A percentile compares a stretch with the other conserved stretches of the same genome.
Evolutionary conservation across 1,284 basidiomycete genomes (phyloP).

Genomic region (Sporisorium graminicola): DNA sequence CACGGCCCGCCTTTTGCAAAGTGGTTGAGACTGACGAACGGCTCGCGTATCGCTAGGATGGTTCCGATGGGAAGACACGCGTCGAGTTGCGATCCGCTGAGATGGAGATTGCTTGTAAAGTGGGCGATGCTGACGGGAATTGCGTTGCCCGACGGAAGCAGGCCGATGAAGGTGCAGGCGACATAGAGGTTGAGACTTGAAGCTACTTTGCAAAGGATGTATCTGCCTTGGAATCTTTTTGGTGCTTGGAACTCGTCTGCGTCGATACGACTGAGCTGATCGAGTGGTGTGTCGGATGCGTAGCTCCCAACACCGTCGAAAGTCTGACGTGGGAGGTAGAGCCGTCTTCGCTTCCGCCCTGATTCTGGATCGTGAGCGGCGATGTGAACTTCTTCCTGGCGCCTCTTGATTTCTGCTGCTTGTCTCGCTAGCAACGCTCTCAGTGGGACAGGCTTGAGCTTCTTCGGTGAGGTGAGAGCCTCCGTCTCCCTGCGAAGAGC

Average conservation of each 20-base stretch:
- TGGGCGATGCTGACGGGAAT: conserved; percentile 62
- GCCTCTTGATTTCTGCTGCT: conserved; percentile 57
- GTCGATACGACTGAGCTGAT: conserved; percentile 39
- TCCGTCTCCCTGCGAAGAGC: conserved; percentile 37
- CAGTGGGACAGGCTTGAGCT: conserved; percentile 57
- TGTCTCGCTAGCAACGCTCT: conserved; percentile 61
- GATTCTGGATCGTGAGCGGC: conserved; percentile 33
- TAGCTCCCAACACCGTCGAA: conserved; percentile 59
- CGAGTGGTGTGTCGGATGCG: conserved; percentile 47
- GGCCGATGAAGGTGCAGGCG: conserved; percentile 57
- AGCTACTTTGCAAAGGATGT: conserved; percentile 59
- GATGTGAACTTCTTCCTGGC: conserved; percentile 43
- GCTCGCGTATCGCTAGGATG: conserved; percentile 62
- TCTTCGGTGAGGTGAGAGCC: conserved; percentile 34
- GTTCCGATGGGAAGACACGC: conserved; percentile 60
- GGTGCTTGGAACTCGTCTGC: conserved; percentile 56
- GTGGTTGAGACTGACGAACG: conserved; percentile 62
- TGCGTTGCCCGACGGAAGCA: conserved; percentile 50
- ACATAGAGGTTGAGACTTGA: conserved; percentile 60
- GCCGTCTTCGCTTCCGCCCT: conserved; percentile 23
- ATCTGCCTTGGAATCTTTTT: conserved; percentile 45
- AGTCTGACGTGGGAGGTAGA: conserved; percentile 59
- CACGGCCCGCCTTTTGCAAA: conserved; percentile 60
- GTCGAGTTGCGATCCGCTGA: conserved; percentile 43
- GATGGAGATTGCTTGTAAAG: conserved; percentile 59